These are phyloP conservation scores for Licmophora abbreviata DNA, from an alignment of 108 stramenopile species.

Conservation along the genomic window DNA sequence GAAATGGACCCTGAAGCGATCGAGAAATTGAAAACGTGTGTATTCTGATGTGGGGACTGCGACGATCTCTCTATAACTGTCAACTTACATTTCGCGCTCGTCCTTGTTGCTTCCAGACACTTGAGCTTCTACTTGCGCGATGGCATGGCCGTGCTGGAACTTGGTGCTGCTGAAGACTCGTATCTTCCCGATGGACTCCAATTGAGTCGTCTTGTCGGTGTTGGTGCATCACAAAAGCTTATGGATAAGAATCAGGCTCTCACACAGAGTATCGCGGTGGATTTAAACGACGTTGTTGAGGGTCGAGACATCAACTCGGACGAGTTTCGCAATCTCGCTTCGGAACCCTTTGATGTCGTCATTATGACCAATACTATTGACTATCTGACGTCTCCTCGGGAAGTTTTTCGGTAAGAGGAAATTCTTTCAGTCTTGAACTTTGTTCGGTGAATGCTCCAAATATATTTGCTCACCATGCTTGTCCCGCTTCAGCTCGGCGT, in stretches of 20 bases:
- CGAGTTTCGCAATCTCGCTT: conserved; percentile 38
- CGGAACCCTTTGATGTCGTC: conserved; percentile 68
- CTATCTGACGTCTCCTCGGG: conserved; percentile 71
- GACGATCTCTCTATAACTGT: conserved; percentile 1
- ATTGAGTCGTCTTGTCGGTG: conserved; percentile 63
- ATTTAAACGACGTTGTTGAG: conserved; percentile 73
- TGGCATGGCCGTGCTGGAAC: conserved; percentile 76
- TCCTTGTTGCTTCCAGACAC: conserved; percentile 27
- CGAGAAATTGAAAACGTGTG: conserved; percentile 59
- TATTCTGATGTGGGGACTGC: conserved; percentile 6
- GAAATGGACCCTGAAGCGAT: conserved; percentile 58
- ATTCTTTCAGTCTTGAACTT: background rate
- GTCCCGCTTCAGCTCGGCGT: conserved; percentile 31
- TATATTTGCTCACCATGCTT: background rate
- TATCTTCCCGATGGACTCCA: conserved; percentile 66
- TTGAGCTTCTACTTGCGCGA: conserved; percentile 69
- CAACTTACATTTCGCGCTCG: conserved; percentile 4
- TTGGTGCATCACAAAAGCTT: conserved; percentile 43
- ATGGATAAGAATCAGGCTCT: conserved; percentile 75
- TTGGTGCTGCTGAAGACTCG: conserved; percentile 81
- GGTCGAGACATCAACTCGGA: conserved; percentile 61
- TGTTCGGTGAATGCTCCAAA: conserved; percentile 1
- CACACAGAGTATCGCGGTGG: conserved; percentile 54
- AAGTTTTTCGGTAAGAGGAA: conserved; percentile 62
- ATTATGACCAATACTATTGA: conserved; percentile 85